Evolutionary conservation across 495 filamentous ascomycete species (phyloP), one percentile per base, ranked within the genome.

Genomic region (Penicillium arizonense): DNA sequence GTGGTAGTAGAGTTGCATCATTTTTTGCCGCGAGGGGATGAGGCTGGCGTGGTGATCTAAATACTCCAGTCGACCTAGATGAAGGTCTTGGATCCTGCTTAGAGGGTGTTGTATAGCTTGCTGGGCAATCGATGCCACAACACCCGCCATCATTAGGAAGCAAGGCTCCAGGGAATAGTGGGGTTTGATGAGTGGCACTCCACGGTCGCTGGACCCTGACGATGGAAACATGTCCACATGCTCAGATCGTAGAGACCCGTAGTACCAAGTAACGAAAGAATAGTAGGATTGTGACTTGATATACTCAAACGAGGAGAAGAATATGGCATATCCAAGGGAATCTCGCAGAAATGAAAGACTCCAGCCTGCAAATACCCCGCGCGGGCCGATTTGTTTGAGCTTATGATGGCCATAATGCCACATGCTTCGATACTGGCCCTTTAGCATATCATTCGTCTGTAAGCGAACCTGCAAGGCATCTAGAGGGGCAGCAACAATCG

Each of bases 271-370:
- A 30, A 95, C 75, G 62, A 90, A 96, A 13, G 72, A 77, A 68
- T 94, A 94, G 71, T 91, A 96, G 9, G 77, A 77, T 65, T 96
- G 91, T 8, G 87, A 85, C 65, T 96, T 96, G 58, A 95, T 72
- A 45, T 83, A 91, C 70, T 96, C 91, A 58, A 96, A 96, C 1
- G 81, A 82, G 30, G 84, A 81, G 69, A 96, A 96, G 74, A 96
- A 96, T 13, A 89, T 68, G 8, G 85, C 91, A 59, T 84, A 87
- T 1, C 91, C 91, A 24, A 94, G 72, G 13, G 88, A 82, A 64
- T 96, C 91, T 59, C 91, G 91, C 23, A 90, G 14, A 41, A 95
- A 84, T 0, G 85, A 88, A 7, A 96, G 70, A 12, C 81, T 74
- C 82, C 84, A 96, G 16, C 91, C 91, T 0, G 89, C 87, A 64